phyloP scores from a whole-genome alignment of 306 rosid genomes.

The Lagenaria siceraria region DNA sequence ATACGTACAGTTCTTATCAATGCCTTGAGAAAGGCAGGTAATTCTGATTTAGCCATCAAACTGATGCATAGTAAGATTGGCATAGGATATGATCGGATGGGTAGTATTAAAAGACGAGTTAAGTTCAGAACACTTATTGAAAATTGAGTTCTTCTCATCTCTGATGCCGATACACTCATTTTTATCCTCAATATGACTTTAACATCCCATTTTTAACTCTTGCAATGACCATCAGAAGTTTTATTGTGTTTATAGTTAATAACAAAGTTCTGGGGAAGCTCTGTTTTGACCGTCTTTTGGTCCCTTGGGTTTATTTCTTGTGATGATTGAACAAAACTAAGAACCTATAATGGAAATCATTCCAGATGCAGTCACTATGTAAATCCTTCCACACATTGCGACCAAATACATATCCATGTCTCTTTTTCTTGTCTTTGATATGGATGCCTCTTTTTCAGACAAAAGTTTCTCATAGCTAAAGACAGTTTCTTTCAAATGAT shows the following conservation, averaged over 20 bases:
- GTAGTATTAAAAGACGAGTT: slow-evolving; percentile 67
- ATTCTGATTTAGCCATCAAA: slow-evolving; percentile 65
- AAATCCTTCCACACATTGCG: neutral
- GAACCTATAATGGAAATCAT: neutral
- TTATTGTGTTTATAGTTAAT: neutral
- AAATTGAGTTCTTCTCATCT: neutral
- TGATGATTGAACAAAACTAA: neutral
- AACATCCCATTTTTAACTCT: neutral
- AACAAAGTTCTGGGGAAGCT: neutral
- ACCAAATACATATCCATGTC: neutral
- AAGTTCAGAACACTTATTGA: slow-evolving; percentile 53
- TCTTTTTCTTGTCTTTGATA: neutral
- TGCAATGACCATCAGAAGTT: neutral
- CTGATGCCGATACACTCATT: neutral
- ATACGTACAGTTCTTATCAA: slow-evolving; percentile 59
- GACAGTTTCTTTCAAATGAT: neutral
- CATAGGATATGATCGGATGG: slow-evolving; percentile 72
- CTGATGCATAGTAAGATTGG: slow-evolving; percentile 91
- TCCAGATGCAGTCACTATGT: neutral
- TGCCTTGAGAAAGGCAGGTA: slow-evolving; percentile 79
- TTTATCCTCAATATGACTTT: neutral
- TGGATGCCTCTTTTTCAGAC: neutral
- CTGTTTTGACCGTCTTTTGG: neutral
- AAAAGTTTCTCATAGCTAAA: neutral
- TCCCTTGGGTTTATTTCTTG: neutral